These are phyloP conservation scores for Heliamphora exappendiculata DNA, from an alignment of 148 eudicot species.

Conservation along the genomic window DNA sequence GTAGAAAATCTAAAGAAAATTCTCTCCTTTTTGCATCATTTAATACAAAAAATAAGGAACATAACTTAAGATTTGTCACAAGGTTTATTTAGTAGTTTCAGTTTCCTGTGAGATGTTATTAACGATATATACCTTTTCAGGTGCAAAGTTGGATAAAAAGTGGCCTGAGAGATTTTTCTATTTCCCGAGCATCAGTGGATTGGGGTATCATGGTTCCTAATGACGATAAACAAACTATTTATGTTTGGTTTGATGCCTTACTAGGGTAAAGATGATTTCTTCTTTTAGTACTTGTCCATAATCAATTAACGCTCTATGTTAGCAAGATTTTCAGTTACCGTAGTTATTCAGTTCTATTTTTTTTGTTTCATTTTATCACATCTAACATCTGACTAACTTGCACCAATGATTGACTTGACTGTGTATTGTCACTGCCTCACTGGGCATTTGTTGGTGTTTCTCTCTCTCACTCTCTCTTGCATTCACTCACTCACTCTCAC, in stretches of 20 bases:
- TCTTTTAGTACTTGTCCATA: not conserved
- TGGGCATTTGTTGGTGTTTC: not conserved
- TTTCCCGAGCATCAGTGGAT: slow-evolving; percentile 49
- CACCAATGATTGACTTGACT: not conserved
- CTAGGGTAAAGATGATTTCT: slow-evolving; percentile 40
- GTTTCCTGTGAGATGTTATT: not conserved
- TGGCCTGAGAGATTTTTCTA: slow-evolving; percentile 55
- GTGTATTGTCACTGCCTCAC: not conserved
- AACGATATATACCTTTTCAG: slow-evolving; percentile 17
- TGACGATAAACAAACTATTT: slow-evolving; percentile 49
- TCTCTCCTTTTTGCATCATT: slow-evolving; percentile 2
- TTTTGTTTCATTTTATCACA: not conserved
- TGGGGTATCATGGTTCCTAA: slow-evolving; percentile 56
- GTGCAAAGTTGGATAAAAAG: slow-evolving; percentile 56
- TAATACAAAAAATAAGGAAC: not conserved
- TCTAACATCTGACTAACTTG: not conserved
- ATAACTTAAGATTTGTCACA: not conserved
- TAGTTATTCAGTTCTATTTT: not conserved
- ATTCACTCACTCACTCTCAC: not conserved
- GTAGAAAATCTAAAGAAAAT: not conserved
- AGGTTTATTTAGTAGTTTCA: not conserved
- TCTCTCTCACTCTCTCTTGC: not conserved
- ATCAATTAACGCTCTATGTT: not conserved
- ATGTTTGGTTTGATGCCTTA: slow-evolving; percentile 75
- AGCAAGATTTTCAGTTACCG: not conserved